Percentiles rank a stretch among this genome's conserved stretches.
Conservation (phyloP, 73 alveolate species). For the Blepharisma japonicum region DNA sequence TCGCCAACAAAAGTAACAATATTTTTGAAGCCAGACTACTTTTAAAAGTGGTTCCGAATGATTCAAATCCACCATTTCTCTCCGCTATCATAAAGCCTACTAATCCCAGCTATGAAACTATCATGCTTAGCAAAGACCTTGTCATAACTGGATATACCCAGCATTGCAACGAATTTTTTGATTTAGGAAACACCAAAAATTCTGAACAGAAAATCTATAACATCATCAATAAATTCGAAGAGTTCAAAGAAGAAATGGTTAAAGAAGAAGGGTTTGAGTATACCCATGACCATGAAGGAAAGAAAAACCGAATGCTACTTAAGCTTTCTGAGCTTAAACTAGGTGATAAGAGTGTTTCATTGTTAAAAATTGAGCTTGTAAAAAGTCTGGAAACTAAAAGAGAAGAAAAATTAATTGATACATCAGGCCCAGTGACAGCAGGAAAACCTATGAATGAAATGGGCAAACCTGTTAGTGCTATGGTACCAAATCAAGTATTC, state of each 20-base stretch:
- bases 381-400: neutral
- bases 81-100: constrained; percentile 27
- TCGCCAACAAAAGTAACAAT: constrained; percentile 19
- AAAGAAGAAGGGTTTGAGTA: constrained; percentile 14
- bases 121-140: neutral
- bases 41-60: constrained; percentile 22
- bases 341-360: neutral
- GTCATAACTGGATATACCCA: neutral
- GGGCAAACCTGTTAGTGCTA: too few species aligned
- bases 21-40: constrained; percentile 23
- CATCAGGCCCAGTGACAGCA: too few species aligned
- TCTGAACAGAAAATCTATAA: constrained; percentile 8
- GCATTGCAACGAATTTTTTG: neutral
- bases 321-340: neutral
- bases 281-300: neutral
- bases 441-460: too few species aligned
- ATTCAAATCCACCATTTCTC: constrained; percentile 1
- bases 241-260: neutral
- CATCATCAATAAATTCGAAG: neutral
- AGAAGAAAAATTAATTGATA: constrained; percentile 8
- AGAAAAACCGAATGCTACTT: neutral
- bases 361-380: neutral
- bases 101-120: neutral
- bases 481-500: too few species aligned
- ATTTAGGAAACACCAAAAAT: neutral